Percentiles rank a stretch among this genome's conserved stretches.
Evolutionary conservation across 2,329 filamentous ascomycete species (phyloP).

Genomic region (Dissoconium aciculare): DNA sequence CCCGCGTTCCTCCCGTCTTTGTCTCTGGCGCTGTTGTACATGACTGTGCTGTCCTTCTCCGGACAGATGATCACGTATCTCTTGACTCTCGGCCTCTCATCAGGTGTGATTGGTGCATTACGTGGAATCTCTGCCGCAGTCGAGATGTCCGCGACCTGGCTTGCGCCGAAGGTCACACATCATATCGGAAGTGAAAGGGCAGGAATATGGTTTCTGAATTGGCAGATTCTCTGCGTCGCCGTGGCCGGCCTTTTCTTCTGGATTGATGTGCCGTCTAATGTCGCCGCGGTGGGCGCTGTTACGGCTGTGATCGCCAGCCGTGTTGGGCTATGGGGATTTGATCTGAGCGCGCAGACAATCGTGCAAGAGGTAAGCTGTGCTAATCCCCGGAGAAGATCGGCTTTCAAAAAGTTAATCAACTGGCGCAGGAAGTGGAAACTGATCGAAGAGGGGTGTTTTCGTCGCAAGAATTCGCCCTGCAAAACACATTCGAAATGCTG

Average conservation of each 20-base stretch:
- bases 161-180: constrained; percentile 41
- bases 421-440: constrained; percentile 21
- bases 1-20: constrained; percentile 46
- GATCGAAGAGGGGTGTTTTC: constrained; percentile 51
- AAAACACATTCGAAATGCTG: constrained; percentile 55
- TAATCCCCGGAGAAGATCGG: no score
- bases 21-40: constrained; percentile 43
- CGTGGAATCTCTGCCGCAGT: constrained; percentile 39
- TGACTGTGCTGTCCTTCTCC: constrained; percentile 45
- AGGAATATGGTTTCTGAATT: constrained; percentile 56
- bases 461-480: constrained; percentile 49
- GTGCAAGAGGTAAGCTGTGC: constrained; percentile 27
- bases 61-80: constrained; percentile 53
- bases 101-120: constrained; percentile 38
- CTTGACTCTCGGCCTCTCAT: constrained; percentile 38
- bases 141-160: constrained; percentile 47
- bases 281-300: constrained; percentile 21
- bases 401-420: no score
- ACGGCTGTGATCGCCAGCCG: constrained; percentile 28
- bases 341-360: constrained; percentile 32
- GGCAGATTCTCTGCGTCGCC: constrained; percentile 45
- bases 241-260: constrained; percentile 26
- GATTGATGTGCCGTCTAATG: constrained; percentile 8
- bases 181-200: constrained; percentile 40
- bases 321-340: constrained; percentile 35